These are phyloP conservation scores for Fusarium sp. DNA, from an alignment of 2,329 filamentous ascomycete species.

Conservation along the genomic window DNA sequence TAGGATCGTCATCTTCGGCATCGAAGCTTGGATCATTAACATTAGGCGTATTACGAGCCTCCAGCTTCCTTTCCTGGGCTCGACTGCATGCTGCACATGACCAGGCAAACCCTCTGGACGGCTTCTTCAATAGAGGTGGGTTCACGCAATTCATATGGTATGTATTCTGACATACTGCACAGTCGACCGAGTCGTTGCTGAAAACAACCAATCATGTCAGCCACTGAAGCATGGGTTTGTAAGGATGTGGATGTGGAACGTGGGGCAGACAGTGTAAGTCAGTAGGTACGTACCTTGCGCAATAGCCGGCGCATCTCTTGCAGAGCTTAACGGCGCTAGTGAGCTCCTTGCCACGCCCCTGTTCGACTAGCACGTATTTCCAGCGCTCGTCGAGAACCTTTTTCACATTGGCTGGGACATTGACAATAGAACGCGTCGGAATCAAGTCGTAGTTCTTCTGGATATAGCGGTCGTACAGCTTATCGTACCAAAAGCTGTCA, in stretches of 20 bases:
- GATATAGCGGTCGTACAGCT: constrained; percentile 97
- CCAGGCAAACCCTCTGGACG: constrained; percentile 97
- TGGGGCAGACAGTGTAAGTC: constrained; percentile 25
- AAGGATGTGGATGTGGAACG: constrained; percentile 21
- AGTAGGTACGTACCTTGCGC: constrained; percentile 74
- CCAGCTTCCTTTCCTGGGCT: constrained; percentile 91
- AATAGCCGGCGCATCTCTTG: constrained; percentile 90
- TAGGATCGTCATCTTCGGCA: constrained; percentile 68
- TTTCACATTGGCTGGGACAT: constrained; percentile 94
- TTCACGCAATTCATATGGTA: constrained; percentile 99
- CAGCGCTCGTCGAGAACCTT: constrained; percentile 95
- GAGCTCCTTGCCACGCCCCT: constrained; percentile 91
- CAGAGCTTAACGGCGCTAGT: constrained; percentile 96
- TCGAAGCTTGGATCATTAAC: constrained; percentile 73
- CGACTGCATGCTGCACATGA: constrained; percentile 95
- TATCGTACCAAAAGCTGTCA: constrained; percentile 96
- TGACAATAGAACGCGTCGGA: constrained; percentile 89
- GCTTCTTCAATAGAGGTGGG: constrained; percentile 91
- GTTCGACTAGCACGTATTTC: constrained; percentile 95
- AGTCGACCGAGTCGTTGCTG: constrained; percentile 94
- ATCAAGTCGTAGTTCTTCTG: constrained; percentile 98
- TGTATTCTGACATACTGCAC: constrained; percentile 90
- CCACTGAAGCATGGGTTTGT: constrained; percentile 24
- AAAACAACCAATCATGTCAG: constrained; percentile 34
- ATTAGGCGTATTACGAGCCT: constrained; percentile 86